A percentile compares a stretch with the other conserved stretches of the same genome.
Evolutionary conservation across 2,329 filamentous ascomycete genomes (phyloP).

Genomic region (Ceratocystis diversiconidia): DNA sequence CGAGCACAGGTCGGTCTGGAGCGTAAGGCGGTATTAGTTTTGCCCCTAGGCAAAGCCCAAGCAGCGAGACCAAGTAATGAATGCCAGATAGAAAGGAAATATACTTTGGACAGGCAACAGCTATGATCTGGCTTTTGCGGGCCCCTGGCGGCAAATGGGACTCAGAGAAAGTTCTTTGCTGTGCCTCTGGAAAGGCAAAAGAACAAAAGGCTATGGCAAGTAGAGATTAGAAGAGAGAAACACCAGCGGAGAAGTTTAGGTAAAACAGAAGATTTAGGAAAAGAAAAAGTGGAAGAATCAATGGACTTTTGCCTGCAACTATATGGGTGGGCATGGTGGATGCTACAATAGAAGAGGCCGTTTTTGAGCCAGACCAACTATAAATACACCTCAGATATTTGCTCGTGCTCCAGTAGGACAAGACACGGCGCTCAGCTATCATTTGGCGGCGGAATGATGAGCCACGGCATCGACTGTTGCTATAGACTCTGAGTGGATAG

Average conservation of each 20-base stretch:
- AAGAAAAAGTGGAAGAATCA: not conserved
- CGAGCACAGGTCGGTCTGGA: no score
- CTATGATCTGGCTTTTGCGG: not conserved
- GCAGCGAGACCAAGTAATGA: not conserved
- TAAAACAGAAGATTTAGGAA: not conserved
- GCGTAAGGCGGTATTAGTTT: not conserved
- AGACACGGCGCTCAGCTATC: slow-evolving; percentile 3
- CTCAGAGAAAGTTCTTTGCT: not conserved
- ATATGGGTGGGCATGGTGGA: not conserved
- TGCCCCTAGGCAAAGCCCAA: not conserved
- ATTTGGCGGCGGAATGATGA: not conserved
- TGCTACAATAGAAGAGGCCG: not conserved
- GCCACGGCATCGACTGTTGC: not conserved
- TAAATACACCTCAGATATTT: not conserved
- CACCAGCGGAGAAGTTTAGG: not conserved
- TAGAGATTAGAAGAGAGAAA: not conserved
- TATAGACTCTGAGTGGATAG: not conserved
- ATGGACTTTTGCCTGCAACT: not conserved
- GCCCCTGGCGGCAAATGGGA: not conserved
- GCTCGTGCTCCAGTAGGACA: not conserved
- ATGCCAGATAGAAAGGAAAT: not conserved
- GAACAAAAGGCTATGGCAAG: not conserved
- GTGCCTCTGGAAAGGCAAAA: not conserved
- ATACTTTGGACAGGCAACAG: not conserved
- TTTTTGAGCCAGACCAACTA: not conserved